Percentiles rank a stretch among this genome's conserved stretches.
These are phyloP conservation scores for Craterostigma plantagineum DNA, from an alignment of 257 asterid species.

Conservation along the genomic window DNA sequence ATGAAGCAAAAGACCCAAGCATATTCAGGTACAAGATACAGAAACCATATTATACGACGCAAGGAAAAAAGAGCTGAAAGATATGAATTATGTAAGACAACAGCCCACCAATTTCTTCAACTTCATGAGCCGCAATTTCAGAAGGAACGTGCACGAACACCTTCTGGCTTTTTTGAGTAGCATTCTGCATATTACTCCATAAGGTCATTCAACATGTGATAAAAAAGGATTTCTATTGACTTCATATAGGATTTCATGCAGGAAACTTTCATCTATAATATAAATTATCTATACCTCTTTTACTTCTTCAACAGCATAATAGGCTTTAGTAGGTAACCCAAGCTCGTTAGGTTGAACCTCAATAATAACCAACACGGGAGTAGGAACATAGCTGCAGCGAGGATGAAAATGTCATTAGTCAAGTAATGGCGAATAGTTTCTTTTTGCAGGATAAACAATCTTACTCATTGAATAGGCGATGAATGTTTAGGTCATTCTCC, in stretches of 20 bases:
- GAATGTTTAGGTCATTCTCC: constrained; percentile 68
- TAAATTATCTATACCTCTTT: constrained; percentile 41
- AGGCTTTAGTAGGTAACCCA: constrained; percentile 82
- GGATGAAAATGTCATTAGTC: too few relatives aligned
- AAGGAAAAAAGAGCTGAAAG: background rate
- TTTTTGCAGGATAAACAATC: constrained; percentile 12
- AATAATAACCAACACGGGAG: constrained; percentile 72
- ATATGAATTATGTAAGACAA: constrained; percentile 1
- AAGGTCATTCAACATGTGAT: constrained; percentile 1
- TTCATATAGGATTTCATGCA: too few relatives aligned
- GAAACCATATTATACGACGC: too few relatives aligned
- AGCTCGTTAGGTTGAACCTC: constrained; percentile 85
- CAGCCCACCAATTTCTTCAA: constrained; percentile 46
- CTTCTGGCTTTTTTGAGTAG: constrained; percentile 12
- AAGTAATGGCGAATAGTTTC: too few relatives aligned
- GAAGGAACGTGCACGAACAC: too few relatives aligned
- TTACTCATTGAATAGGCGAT: constrained; percentile 65
- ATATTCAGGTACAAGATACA: constrained; percentile 7
- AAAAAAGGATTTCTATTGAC: background rate
- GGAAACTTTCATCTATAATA: background rate
- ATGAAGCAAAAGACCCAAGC: too few relatives aligned
- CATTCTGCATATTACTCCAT: constrained; percentile 26
- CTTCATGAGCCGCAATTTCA: too few relatives aligned
- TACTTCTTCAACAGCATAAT: constrained; percentile 90
- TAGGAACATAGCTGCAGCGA: constrained; percentile 60